phyloP scores from a whole-genome alignment of 148 eudicot species.

The Pharnaceum exiguum region DNA sequence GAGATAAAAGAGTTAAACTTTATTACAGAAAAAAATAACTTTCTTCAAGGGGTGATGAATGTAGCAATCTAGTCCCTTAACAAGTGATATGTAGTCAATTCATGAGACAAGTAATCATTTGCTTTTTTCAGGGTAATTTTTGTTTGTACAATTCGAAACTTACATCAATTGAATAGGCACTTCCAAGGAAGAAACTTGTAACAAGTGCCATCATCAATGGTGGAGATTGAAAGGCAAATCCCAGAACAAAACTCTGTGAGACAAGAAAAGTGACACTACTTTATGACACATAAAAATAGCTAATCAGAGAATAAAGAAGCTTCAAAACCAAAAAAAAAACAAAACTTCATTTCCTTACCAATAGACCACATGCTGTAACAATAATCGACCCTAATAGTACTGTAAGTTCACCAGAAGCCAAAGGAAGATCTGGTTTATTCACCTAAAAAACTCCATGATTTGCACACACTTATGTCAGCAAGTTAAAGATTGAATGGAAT shows the following conservation, averaged over 20 bases:
- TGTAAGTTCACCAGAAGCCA: slow-evolving; percentile 25
- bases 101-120: too few species aligned
- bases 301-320: neutral
- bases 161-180: slow-evolving; percentile 29
- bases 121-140: too few species aligned
- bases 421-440: slow-evolving; percentile 24
- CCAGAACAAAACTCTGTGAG: slow-evolving; percentile 21
- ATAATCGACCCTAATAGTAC: slow-evolving; percentile 10
- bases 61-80: too few species aligned
- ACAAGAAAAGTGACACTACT: neutral
- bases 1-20: too few species aligned
- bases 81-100: too few species aligned
- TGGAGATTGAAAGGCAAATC: slow-evolving; percentile 19
- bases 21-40: too few species aligned
- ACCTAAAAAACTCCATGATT: slow-evolving; percentile 7
- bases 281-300: neutral
- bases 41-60: too few species aligned
- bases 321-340: neutral
- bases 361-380: slow-evolving; percentile 16
- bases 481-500: neutral
- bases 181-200: slow-evolving; percentile 24
- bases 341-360: slow-evolving; percentile 1
- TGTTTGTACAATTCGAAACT: too few species aligned
- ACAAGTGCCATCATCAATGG: slow-evolving; percentile 20
- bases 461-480: neutral